These are phyloP conservation scores for Trypethelium eluteriae DNA, from an alignment of 495 filamentous ascomycete species.

Conservation along the genomic window DNA sequence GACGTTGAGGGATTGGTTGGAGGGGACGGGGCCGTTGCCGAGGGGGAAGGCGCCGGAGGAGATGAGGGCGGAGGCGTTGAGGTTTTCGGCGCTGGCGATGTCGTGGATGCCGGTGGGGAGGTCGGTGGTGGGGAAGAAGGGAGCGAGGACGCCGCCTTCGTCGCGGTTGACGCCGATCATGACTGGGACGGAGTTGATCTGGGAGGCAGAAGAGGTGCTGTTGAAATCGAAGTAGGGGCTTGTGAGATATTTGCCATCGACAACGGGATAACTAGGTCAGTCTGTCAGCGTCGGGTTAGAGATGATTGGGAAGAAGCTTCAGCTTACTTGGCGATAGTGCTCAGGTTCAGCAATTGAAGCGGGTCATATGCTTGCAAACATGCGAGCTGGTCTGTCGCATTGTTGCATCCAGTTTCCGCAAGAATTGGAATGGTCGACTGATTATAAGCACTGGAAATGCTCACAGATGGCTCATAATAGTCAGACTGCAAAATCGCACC, in stretches of 20 bases:
- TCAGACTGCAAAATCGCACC: conserved; percentile 26
- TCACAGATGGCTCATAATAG: conserved; percentile 16
- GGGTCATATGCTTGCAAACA: conserved; percentile 24
- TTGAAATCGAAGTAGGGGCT: conserved; percentile 21
- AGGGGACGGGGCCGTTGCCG: conserved; percentile 9
- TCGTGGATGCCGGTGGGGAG: conserved; percentile 29
- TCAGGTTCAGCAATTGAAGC: conserved; percentile 16
- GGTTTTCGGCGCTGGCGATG: conserved; percentile 11
- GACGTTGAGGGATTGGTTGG: conserved; percentile 13
- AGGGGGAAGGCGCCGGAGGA: conserved; percentile 17
- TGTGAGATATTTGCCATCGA: conserved; percentile 22
- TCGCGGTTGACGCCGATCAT: conserved; percentile 23
- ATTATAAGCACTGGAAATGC: conserved; percentile 15
- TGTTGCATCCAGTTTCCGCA: conserved; percentile 24
- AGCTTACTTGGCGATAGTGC: conserved; percentile 15
- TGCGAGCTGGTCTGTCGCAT: conserved; percentile 17
- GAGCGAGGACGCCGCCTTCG: conserved; percentile 21
- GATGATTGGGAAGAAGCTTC: not conserved
- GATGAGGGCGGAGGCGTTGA: conserved; percentile 6
- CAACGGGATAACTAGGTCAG: conserved; percentile 15
- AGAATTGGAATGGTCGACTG: conserved; percentile 19
- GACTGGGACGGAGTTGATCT: conserved; percentile 22
- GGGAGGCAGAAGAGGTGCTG: conserved; percentile 15
- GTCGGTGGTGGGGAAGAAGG: conserved; percentile 20
- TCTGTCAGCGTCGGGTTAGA: not conserved